Evolutionary conservation across 768 basidiomycete species (phyloP).

Genomic region (Macrolepiota dolichaula): DNA sequence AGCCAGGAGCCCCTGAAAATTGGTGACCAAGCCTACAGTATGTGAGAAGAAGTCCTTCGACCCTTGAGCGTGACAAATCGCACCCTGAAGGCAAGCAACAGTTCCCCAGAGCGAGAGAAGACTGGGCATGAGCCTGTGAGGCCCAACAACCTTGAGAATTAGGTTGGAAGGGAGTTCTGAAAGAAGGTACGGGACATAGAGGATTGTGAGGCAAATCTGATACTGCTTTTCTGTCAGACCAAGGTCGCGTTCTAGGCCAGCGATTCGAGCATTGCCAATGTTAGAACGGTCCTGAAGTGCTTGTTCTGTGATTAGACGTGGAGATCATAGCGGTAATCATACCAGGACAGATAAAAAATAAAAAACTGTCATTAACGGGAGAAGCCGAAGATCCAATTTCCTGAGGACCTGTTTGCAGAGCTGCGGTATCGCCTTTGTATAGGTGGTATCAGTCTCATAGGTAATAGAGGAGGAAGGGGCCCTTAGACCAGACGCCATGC

Average conservation of each 20-base stretch:
- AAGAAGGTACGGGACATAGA: constrained; percentile 37
- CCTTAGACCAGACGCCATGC: not conserved
- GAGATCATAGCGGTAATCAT: constrained; percentile 9
- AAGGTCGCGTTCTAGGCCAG: constrained; percentile 43
- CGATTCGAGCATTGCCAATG: constrained; percentile 43
- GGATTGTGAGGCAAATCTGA: constrained; percentile 29
- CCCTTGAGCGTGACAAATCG: not conserved
- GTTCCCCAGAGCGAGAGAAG: constrained; percentile 50
- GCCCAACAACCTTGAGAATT: constrained; percentile 39
- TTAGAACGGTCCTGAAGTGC: constrained; percentile 28
- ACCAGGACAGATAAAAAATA: constrained; percentile 32
- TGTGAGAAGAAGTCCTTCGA: not conserved
- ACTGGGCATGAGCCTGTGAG: constrained; percentile 44
- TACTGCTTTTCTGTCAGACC: constrained; percentile 35
- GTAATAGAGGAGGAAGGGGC: not conserved
- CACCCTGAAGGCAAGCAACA: constrained; percentile 44
- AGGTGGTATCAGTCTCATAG: not conserved
- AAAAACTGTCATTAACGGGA: constrained; percentile 32
- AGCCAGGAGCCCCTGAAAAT: constrained; percentile 41
- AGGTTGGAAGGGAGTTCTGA: constrained; percentile 50
- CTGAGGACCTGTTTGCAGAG: not conserved
- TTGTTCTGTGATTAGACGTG: not conserved
- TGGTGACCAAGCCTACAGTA: constrained; percentile 36
- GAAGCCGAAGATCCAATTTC: constrained; percentile 14
- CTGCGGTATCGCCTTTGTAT: not conserved